These are phyloP conservation scores for Corymbia calophylla DNA, from an alignment of 441 rosid species.

Conservation along the genomic window DNA sequence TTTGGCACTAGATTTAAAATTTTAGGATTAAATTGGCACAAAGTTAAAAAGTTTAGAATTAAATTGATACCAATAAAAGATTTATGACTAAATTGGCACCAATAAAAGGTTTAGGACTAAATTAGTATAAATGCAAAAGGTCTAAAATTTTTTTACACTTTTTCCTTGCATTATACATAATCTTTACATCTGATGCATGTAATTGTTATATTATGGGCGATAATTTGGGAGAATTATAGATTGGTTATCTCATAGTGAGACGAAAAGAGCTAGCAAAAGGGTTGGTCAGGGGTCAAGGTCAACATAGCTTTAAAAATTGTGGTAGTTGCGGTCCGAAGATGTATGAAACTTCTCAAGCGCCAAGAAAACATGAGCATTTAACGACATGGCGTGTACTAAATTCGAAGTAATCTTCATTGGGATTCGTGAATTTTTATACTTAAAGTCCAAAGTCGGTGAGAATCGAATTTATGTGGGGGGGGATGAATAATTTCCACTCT, in stretches of 20 bases:
- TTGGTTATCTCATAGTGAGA: not conserved
- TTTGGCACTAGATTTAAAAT: too few relatives aligned
- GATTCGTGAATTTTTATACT: not conserved
- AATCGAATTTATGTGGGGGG: not conserved
- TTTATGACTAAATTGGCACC: too few relatives aligned
- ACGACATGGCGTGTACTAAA: not conserved
- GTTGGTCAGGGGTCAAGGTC: too few relatives aligned
- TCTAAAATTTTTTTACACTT: too few relatives aligned
- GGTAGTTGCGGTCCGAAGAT: not conserved
- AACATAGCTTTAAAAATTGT: not conserved
- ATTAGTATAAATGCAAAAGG: too few relatives aligned
- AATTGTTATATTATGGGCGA: not conserved
- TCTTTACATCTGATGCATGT: not conserved
- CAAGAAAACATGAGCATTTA: not conserved
- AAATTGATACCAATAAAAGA: too few relatives aligned
- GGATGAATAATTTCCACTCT: not conserved
- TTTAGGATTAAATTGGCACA: too few relatives aligned
- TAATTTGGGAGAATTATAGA: not conserved
- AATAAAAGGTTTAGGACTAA: too few relatives aligned
- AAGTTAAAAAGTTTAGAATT: too few relatives aligned
- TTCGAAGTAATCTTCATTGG: not conserved
- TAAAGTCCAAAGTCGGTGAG: not conserved
- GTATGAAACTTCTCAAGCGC: not conserved
- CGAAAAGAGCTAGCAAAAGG: not conserved
- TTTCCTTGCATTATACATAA: not conserved